Conservation (phyloP, 139 green algal species). For the Tetradesmus lagerheimii region DNA sequence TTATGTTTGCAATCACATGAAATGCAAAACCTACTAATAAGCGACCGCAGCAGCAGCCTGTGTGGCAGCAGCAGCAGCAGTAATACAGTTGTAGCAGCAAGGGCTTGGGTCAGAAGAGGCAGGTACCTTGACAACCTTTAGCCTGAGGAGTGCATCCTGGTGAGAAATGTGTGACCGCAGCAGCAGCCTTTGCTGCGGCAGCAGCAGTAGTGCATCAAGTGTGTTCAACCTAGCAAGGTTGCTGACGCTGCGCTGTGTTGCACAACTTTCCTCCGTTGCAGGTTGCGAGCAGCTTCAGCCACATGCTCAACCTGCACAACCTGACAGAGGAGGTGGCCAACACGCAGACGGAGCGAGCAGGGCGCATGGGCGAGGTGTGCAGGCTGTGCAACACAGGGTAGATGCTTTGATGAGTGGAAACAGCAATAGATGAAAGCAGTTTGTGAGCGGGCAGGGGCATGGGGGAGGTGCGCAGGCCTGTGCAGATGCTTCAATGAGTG, state of each 20-base stretch:
- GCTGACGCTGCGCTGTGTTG: neutral
- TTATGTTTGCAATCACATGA: no score
- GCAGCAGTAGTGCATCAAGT: neutral
- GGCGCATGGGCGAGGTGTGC: slow-evolving; percentile 81
- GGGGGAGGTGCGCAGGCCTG: no score
- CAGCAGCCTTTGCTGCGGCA: no score
- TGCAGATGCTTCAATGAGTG: no score
- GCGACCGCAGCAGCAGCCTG: neutral
- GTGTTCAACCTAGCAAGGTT: neutral
- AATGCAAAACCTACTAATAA: no score
- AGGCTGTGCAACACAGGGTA: no score
- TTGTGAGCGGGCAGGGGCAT: no score
- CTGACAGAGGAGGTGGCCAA: slow-evolving; percentile 88
- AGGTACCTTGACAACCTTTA: no score
- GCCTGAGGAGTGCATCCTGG: no score
- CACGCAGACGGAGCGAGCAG: slow-evolving; percentile 75
- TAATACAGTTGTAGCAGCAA: neutral
- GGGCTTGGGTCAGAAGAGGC: neutral
- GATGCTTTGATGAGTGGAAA: no score
- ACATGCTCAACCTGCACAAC: slow-evolving; percentile 97
- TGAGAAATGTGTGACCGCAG: no score
- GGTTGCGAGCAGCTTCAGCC: slow-evolving; percentile 86
- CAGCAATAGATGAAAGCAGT: no score
- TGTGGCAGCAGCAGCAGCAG: neutral
- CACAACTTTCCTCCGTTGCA: slow-evolving; percentile 26